phyloP scores from a whole-genome alignment of 1,284 basidiomycete genomes.

The Apiotrichum domesticum region DNA sequence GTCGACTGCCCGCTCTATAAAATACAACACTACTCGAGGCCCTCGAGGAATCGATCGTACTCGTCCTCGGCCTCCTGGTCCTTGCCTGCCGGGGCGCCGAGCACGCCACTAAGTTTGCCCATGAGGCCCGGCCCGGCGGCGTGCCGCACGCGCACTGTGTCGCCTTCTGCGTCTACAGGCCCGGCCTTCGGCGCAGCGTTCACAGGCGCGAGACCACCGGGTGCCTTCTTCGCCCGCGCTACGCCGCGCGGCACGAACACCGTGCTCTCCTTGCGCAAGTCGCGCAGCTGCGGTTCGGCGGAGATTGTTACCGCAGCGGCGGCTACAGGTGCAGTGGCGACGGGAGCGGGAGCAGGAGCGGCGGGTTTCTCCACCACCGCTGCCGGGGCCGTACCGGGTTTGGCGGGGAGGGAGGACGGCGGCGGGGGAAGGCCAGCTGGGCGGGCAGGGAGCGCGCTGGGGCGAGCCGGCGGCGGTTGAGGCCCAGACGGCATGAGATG shows the following conservation, averaged over 20 bases:
- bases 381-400: conserved; percentile 7
- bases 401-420: conserved; percentile 19
- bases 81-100: conserved; percentile 21
- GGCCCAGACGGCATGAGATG: conserved; percentile 1
- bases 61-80: conserved; percentile 45
- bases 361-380: conserved; percentile 11
- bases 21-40: conserved; percentile 3
- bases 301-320: conserved; percentile 59
- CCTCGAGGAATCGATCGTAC: conserved; percentile 15
- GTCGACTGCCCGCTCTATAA: too few species aligned
- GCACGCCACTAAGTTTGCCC: conserved; percentile 39
- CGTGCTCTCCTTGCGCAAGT: conserved; percentile 85
- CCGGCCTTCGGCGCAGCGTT: conserved; percentile 38
- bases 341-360: conserved; percentile 26
- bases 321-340: conserved; percentile 19
- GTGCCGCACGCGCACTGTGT: conserved; percentile 19
- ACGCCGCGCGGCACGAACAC: conserved; percentile 67
- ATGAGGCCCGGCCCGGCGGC: conserved; percentile 28
- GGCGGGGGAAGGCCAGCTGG: background rate
- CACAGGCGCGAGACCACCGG: conserved; percentile 17
- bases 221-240: conserved; percentile 30
- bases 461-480: background rate
- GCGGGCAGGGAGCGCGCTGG: background rate
- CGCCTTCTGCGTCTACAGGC: conserved; percentile 36
- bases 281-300: conserved; percentile 75